Evolutionary conservation across 495 filamentous ascomycete genomes (phyloP), one percentile per base, ranked within the genome.

Genomic region (Pseudotulostoma volvatum): DNA sequence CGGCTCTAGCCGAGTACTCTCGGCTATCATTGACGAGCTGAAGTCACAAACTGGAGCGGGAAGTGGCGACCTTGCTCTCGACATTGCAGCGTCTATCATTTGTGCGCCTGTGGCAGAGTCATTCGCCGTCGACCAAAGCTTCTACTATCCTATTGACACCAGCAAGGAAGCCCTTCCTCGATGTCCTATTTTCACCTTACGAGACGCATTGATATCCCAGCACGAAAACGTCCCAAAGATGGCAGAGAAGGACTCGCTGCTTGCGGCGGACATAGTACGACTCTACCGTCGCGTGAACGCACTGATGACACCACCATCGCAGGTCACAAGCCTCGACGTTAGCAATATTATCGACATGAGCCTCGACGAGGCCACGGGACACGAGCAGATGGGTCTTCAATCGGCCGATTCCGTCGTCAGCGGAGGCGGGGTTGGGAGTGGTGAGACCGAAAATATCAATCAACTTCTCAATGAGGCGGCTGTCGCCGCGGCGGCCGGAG

Each of bases 271-370:
- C 1, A 61, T 85, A n/a, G 77, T 92, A 2, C 74, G 85, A 2
- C 65, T 94, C 15, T 68, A 74, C 52, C 67, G 82, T 1, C 72
- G 79, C 14, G 83, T 93, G 4, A 80, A 87, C 47, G 64, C 75
- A 3, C 71, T 68, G 9, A 44, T 55, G 14, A 60, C 63, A 0
- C 56, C 59, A 1, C 57, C 63, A 2, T 48, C 60, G 1, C 62
- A 63, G 34, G 55, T 62, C 14, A 51, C 56, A 5, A 62, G 59
- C 39, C 50, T 63, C 9, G 59, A 60, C 37, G 54, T 61, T 28
- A 61, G 41, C 40, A 63, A 57, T 35, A 64, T 61, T 23, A 64
- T 66, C 3, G 52, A 59, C 3, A 53, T 59, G 15, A 66, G 60
- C 51, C 49, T 61, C 19, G 49, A 63, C 15, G 43, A 41, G 9